Evolutionary conservation across 225 moss, liverwort and hornwort genomes (phyloP).

Genomic region (Marchantia paleacea): DNA sequence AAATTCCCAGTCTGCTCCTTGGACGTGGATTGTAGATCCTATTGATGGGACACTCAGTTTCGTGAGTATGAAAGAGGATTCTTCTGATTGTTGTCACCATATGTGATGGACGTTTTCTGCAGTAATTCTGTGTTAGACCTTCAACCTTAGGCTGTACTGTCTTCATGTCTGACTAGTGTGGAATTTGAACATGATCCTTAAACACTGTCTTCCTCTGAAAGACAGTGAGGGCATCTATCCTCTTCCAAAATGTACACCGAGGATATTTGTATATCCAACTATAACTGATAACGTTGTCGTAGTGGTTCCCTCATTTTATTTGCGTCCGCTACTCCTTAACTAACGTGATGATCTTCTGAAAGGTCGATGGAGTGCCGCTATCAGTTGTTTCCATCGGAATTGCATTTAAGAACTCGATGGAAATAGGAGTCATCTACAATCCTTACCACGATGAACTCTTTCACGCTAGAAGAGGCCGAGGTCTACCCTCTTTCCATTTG

Average conservation of each 20-base stretch:
- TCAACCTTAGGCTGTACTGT: background rate
- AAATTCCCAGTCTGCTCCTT: conserved; percentile 39
- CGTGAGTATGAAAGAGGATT: conserved; percentile 31
- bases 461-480: conserved; percentile 60
- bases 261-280: too few relatives aligned
- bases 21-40: conserved; percentile 82
- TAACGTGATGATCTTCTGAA: background rate
- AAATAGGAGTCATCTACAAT: conserved; percentile 71
- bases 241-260: too few relatives aligned
- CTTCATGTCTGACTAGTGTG: too few relatives aligned
- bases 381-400: conserved; percentile 71
- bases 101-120: background rate
- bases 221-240: too few relatives aligned
- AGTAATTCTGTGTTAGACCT: background rate
- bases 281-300: too few relatives aligned
- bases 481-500: conserved; percentile 22
- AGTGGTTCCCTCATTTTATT: too few relatives aligned
- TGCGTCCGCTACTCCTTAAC: background rate
- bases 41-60: conserved; percentile 80
- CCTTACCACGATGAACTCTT: conserved; percentile 59
- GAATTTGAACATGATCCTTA: too few relatives aligned
- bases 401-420: conserved; percentile 55
- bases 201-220: too few relatives aligned
- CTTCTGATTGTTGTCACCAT: background rate
- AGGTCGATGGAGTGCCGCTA: conserved; percentile 63